Conservation (phyloP, 1,284 basidiomycete genomes). For the Pascua sp. region DNA sequence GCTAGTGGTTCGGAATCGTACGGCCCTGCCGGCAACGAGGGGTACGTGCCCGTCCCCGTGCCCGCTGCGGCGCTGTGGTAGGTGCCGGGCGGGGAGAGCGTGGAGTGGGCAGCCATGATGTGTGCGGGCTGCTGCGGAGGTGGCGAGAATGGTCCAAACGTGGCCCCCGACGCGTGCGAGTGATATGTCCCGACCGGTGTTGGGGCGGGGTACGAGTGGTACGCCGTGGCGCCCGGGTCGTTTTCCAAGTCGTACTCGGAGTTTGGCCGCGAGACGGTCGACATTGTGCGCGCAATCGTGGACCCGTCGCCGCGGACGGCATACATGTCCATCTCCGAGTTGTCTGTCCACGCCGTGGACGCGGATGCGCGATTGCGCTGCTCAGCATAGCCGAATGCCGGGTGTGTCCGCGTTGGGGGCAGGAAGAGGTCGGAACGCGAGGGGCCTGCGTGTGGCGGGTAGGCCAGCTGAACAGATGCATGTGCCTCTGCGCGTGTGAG, state of each 20-base stretch:
- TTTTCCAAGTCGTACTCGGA: constrained; percentile 21
- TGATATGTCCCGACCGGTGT: not conserved
- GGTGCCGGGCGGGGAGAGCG: not conserved
- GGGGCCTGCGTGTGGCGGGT: not conserved
- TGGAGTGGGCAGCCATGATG: no score
- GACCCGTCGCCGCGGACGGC: constrained; percentile 29
- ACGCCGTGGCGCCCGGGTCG: constrained; percentile 12
- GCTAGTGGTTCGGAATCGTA: no score
- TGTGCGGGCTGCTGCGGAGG: no score
- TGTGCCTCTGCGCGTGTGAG: constrained; percentile 11
- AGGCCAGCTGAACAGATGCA: constrained; percentile 6
- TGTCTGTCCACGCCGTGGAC: constrained; percentile 26
- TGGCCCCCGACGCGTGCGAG: not conserved
- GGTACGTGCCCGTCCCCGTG: no score
- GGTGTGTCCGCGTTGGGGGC: not conserved
- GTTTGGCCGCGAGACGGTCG: constrained; percentile 21
- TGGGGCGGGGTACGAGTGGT: no score
- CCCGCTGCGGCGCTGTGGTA: not conserved
- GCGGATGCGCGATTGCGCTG: not conserved
- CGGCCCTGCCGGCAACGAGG: no score
- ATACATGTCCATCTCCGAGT: constrained; percentile 35
- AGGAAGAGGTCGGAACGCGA: not conserved
- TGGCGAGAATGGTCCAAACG: no score
- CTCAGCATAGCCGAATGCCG: no score
- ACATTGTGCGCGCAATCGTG: constrained; percentile 32